Base-by-base conservation (phyloP, 2,329 filamentous ascomycete genomes). In the Aspergillus persii region DNA sequence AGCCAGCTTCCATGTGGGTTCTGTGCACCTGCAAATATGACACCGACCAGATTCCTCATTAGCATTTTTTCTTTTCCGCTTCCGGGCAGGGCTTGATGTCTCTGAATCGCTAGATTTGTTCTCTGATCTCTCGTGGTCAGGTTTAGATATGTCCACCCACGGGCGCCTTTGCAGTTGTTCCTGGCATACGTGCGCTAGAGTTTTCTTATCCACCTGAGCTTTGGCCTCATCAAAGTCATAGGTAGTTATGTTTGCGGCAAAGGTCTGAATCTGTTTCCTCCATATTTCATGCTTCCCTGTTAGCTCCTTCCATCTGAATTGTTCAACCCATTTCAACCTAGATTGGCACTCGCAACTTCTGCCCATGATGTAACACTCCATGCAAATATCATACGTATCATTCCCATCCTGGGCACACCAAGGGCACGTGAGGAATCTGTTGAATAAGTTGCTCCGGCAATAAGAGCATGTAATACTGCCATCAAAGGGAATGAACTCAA, bases 311-410 rank as follows among this genome's bases (percentile, higher is more conserved):
- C 93, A 98, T 11, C 85, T 80, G 83, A 93, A 97, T 72, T 98
- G 95, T 72, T 99, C 93, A 53, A 91, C 92, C 93, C 94, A 99
- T 61, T 85, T 86, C 9, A 96, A 83, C 9, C 87, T 87, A 3
- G 93, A 96, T 53, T 96, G 84, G 70, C 95, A 99, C 3, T 85
- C 86, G 72, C 95, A 99, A 50, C 93, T 96, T 54, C 95, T 86
- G 26, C 95, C 95, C 90, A 98, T 96, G n/a, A 88, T 90, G 71
- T 96, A 99, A 71, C 95, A 99, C 67, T 99, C 95, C 90, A 99
- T 93, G 71, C 95, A 99, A 26, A 99, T 84, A 73, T 99, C 95
- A 72, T 98, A 99, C 0, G 91, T 91, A 70, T 98, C 87, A 33
- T 88, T 91, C 57, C 92, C 89, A 33, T 87, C 90, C 39, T 88